These are phyloP conservation scores for Mycena rebaudengoi DNA, from an alignment of 768 basidiomycete species.

Conservation along the genomic window DNA sequence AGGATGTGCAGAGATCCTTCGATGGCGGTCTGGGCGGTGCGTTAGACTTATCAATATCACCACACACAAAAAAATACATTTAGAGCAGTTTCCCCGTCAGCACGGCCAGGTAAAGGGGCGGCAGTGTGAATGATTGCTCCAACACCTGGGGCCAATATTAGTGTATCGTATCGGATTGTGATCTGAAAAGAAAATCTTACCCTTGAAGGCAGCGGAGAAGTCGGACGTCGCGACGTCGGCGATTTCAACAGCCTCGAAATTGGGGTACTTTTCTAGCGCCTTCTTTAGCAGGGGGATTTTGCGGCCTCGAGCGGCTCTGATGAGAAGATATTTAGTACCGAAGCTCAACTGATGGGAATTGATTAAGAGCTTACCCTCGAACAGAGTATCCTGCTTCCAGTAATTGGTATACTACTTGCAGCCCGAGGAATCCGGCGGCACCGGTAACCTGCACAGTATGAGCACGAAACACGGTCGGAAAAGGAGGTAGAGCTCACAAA, in stretches of 20 bases:
- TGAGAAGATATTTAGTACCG: not conserved
- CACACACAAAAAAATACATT: not conserved
- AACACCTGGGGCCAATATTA: too few species aligned
- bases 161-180: too few species aligned
- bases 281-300: conserved; percentile 23
- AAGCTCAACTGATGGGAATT: not conserved
- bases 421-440: conserved; percentile 22
- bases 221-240: conserved; percentile 24
- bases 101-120: conserved; percentile 24
- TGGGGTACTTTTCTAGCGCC: conserved; percentile 19
- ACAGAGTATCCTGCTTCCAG: conserved; percentile 26
- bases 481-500: conserved; percentile 3
- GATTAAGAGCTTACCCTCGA: conserved; percentile 2
- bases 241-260: conserved; percentile 29
- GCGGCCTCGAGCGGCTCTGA: conserved; percentile 25
- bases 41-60: not conserved
- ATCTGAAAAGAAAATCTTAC: too few species aligned
- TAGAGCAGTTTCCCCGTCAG: conserved; percentile 16
- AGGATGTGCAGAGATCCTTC: conserved; percentile 38
- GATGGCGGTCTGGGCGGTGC: conserved; percentile 29
- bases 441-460: conserved; percentile 1
- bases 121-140: conserved; percentile 16
- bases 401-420: conserved; percentile 27
- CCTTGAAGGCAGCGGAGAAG: conserved; percentile 17
- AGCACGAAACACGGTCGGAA: not conserved